Evolutionary conservation across 2,329 filamentous ascomycete species (phyloP), one percentile per base, ranked within the genome.

Genomic region (Talaromyces atroroseus): DNA sequence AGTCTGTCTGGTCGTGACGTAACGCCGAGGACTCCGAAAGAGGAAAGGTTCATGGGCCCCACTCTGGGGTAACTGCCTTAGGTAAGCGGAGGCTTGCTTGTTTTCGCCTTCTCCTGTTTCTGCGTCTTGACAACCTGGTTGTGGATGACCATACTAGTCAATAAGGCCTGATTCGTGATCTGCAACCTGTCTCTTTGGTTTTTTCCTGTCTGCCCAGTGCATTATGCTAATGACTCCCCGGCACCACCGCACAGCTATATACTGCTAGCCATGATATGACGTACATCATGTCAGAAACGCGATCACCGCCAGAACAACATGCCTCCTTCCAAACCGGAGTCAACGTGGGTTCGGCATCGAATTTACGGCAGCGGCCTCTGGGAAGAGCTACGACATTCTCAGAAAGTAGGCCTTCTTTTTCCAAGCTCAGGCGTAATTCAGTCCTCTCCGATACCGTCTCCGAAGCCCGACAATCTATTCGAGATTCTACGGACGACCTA

Each of bases 391-490:
- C 71, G 8, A 74, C 71, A 29, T 68, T 72, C 36, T 66, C 68
- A 12, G 74, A 75, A 29, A 61, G 62, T 2, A 59, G 63, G 16
- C 38, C 61, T 36, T 65, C 58, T 42, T 62, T 66, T 45, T 66
- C 69, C 24, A 67, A 69, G 51, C 81, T 83, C 26, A 82, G 89
- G 54, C 82, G 89, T 60, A 89, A 87, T 74, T 94, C 90, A 36
- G 85, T 84, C 49, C 82, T 95, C 60, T 94, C 90, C 26, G 88
- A 92, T 65, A 86, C 88, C 61, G 67, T 90, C 14, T 83, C 79
- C 56, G 87, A 89, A 70, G 85, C 85, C 42, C 82, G 83, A 62
- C 79, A 80, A 59, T 82, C 81, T 2, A 75, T 87, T 46, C 81
- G 81, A 48, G 82, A 82, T 2, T 88, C 87, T 20, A 87, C 86